Percentiles rank a stretch among this genome's conserved stretches.
Conservation (phyloP, 345 rosid genomes). For the Salix dunnii region DNA sequence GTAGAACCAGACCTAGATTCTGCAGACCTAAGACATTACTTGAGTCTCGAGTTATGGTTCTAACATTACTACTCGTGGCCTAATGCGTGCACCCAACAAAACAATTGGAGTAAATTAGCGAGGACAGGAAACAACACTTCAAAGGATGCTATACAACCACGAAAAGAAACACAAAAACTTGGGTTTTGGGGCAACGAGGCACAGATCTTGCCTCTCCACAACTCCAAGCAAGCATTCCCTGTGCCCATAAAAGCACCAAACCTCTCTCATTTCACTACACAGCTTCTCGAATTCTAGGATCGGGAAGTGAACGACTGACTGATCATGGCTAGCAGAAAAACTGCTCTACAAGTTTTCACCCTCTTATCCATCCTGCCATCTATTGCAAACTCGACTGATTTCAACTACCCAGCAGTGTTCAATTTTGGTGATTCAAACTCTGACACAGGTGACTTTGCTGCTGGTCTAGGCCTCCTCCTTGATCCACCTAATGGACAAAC, state of each 20-base stretch:
- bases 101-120: constrained; percentile 14
- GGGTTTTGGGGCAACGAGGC: constrained; percentile 13
- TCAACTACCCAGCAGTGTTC: constrained; percentile 46
- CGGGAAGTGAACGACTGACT: not conserved
- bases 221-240: constrained; percentile 20
- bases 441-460: constrained; percentile 54
- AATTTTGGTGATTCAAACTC: constrained; percentile 74
- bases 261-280: not conserved
- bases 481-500: constrained; percentile 44
- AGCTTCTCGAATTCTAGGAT: not conserved
- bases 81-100: constrained; percentile 10
- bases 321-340: constrained; percentile 18
- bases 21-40: not conserved
- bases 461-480: constrained; percentile 46
- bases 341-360: constrained; percentile 3
- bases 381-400: constrained; percentile 25
- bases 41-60: not conserved
- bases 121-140: not conserved
- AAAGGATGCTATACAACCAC: constrained; percentile 2
- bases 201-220: constrained; percentile 10
- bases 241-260: constrained; percentile 4
- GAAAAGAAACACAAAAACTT: not conserved
- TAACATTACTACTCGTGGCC: not conserved
- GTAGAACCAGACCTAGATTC: too few species aligned
- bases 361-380: constrained; percentile 6